Base-by-base conservation (phyloP, 2,329 filamentous ascomycete species). In the Arthrobotrys sphaeroides region DNA sequence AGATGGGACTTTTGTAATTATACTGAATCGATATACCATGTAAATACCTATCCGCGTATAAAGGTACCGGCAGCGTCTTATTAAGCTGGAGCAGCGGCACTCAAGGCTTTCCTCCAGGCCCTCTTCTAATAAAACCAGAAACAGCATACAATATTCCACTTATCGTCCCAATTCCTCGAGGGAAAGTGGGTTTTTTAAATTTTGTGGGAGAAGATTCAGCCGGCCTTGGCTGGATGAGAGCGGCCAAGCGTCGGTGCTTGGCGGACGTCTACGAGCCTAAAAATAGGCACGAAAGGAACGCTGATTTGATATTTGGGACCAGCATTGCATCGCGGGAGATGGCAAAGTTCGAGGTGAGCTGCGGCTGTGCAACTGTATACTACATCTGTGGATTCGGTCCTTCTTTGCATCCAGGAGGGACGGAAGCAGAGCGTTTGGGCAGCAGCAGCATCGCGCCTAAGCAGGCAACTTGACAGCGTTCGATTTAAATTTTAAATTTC, bases 261-360 rank as follows among this genome's bases (percentile, higher is more conserved):
- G 72, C 72, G 72, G 57, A 68, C 64, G 72, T 75, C 64, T 42
- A 75, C 64, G 33, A 26, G 5, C 18, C 72, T 75, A 75, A 75
- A 75, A 75, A 75, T 75, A 75, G 72, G 33, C 31, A 51, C 20
- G 18, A 53, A 69, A 69, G 57, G 55, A 57, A 47, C 40, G 57
- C 43, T 65, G 62, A 69, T 69, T 67, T 69, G 72, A 73, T 38
- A 67, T 67, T 53, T 43, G 53, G 51, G 45, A 45, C 65, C 65
- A 60, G 65, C 49, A 55, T 55, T 55, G 49, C 36, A 51, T 60
- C 42, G 67, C 40, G 51, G 55, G 55, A 62, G 26, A 45, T 45
- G 26, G 18, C 12, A 40, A 33, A 33, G 26, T 31, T 51, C 13
- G 22, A 28, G 36, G 13, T 49, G 10, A 40, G 45, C 53, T 75